Base-by-base conservation (phyloP, 2,329 filamentous ascomycete genomes). In the Phaeoacremonium minimum region DNA sequence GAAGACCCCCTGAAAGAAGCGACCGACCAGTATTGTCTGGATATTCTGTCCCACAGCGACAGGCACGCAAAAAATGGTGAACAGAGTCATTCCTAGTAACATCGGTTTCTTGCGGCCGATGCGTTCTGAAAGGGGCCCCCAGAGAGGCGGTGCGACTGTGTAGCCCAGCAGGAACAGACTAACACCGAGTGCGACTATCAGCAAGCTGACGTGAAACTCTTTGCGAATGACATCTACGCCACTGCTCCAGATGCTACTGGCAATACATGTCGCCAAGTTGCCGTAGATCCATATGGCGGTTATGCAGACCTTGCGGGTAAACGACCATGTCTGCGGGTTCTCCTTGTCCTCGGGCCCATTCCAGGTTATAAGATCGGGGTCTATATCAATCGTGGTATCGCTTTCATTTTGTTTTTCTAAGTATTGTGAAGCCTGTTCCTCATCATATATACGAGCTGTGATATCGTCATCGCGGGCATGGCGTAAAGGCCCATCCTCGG, bases 71-170 rank as follows among this genome's bases (percentile, higher is more conserved):
- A 26, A 26, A 9, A n/a, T n/a, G 22, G 22, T n/a, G 22, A 9
- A 9, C 2, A 26, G 22, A 26, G n/a, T 9, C n/a, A 26, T n/a
- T 9, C 9, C 22, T 26, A n/a, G n/a, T 26, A n/a, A n/a, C 9
- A 26, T 26, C 9, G n/a, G 22, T 26, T 26, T 26, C 22, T 26
- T 26, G 9, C 64, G 57, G 15, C 66, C 65, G 45, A 63, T 67
- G 15, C 67, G 46, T 46, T 76, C 71, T 16, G 59, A 67, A 7
- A 71, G 37, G 0, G 72, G 70, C 4, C 67, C 67, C 28, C 62
- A 62, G 6, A 71, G 48, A 5, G 56, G 46, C 5, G 68, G 67
- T 2, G 67, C 68, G 30, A 67, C 56, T 8, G 59, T 60, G 31
- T 66, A 63, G 32, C 73, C 71, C 0, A 74, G 58, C 9, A 79